These are phyloP conservation scores for Kodamaea fungicola DNA, from an alignment of 1,139 yeast genomes.

Conservation along the genomic window DNA sequence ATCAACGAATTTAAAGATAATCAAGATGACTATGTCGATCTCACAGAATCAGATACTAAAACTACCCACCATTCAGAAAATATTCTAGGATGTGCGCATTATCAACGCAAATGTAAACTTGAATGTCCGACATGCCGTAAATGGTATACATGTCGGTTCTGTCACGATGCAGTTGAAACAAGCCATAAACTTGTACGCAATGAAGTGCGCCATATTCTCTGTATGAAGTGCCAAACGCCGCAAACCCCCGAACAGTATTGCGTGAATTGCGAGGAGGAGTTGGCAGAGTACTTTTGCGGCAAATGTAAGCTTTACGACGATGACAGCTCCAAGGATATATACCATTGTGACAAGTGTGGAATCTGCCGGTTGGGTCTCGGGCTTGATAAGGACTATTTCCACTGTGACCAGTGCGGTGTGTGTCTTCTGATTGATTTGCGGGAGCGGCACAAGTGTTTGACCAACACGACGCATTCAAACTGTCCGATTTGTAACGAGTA, in stretches of 20 bases:
- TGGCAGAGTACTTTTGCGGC: conserved; percentile 76
- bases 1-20: too few species aligned
- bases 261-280: conserved; percentile 56
- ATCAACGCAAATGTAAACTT: conserved; percentile 77
- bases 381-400: conserved; percentile 82
- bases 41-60: conserved; percentile 46
- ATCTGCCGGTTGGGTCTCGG: conserved; percentile 90
- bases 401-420: conserved; percentile 86
- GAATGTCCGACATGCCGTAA: conserved; percentile 72
- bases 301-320: conserved; percentile 82
- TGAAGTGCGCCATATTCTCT: conserved; percentile 64
- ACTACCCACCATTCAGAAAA: conserved; percentile 43
- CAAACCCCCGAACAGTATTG: conserved; percentile 71
- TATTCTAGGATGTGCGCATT: conserved; percentile 76
- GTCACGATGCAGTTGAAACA: conserved; percentile 65
- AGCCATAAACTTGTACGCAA: conserved; percentile 63
- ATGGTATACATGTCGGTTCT: conserved; percentile 82
- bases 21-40: conserved; percentile 3
- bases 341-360: conserved; percentile 91
- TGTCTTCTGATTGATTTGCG: conserved; percentile 80
- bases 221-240: conserved; percentile 75
- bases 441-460: conserved; percentile 78
- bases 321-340: conserved; percentile 74
- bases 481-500: conserved; percentile 94
- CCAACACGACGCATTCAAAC: conserved; percentile 83